Percentiles rank a stretch among this genome's conserved stretches.
phyloP scores from a whole-genome alignment of 2,329 filamentous ascomycete genomes.

The Fusarium sp. region DNA sequence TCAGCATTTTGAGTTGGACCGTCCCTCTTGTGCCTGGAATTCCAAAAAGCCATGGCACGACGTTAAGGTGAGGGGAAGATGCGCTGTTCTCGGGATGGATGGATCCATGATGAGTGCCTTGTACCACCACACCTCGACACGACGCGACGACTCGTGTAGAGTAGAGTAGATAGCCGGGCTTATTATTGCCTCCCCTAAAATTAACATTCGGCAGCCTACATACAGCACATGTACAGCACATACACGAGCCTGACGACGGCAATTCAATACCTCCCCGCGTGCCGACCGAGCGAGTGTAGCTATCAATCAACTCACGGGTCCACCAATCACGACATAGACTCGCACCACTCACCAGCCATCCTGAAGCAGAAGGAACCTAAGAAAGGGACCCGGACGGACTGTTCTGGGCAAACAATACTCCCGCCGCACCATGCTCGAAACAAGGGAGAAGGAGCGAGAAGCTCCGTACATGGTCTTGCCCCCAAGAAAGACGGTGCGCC shows the following conservation, averaged over 20 bases:
- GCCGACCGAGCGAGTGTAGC: not conserved
- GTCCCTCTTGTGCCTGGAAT: not conserved
- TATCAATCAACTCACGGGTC: not conserved
- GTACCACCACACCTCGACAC: slow-evolving; percentile 6
- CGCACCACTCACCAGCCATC: not conserved
- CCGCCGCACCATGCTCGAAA: slow-evolving; percentile 27
- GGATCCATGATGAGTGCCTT: not conserved
- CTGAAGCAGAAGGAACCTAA: not conserved
- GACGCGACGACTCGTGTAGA: not conserved
- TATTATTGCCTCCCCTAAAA: slow-evolving; percentile 13
- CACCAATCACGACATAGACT: slow-evolving; percentile 10
- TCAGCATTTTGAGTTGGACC: not conserved
- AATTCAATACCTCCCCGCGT: not conserved
- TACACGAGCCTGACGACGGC: slow-evolving; percentile 7
- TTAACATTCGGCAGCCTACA: slow-evolving; percentile 10
- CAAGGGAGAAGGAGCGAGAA: slow-evolving; percentile 28
- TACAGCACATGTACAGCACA: not conserved
- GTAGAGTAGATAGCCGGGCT: not conserved
- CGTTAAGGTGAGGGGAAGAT: not conserved
- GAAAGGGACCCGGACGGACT: slow-evolving; percentile 1
- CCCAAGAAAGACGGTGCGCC: slow-evolving; percentile 11
- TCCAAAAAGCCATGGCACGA: slow-evolving; percentile 2
- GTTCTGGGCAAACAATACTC: slow-evolving; percentile 4
- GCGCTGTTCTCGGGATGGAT: not conserved
- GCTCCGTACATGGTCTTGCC: slow-evolving; percentile 15